phyloP scores from a whole-genome alignment of 306 rosid species.

The Phaseolus lunatus region DNA sequence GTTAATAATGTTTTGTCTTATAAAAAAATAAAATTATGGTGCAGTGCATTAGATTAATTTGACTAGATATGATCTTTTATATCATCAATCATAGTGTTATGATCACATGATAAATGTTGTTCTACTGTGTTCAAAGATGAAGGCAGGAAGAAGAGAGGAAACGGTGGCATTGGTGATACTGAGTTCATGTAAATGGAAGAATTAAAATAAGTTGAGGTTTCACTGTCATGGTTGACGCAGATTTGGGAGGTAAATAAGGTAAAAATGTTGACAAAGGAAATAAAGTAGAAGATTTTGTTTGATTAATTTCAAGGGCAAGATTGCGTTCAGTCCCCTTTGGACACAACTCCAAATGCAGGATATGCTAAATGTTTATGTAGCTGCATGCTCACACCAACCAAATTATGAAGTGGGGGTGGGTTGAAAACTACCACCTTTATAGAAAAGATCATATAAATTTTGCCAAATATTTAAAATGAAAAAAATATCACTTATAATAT shows the following conservation, averaged over 20 bases:
- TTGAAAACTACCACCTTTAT: background rate
- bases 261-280: background rate
- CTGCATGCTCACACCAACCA: background rate
- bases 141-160: background rate
- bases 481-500: too few species aligned
- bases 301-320: constrained; percentile 10
- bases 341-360: background rate
- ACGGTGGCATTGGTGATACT: background rate
- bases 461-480: background rate
- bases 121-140: background rate
- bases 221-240: background rate
- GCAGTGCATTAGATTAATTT: too few species aligned
- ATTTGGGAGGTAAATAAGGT: background rate
- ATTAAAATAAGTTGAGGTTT: background rate
- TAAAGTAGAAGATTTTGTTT: background rate
- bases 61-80: background rate
- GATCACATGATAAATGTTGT: background rate
- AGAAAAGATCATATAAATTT: background rate
- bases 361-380: background rate
- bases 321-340: background rate
- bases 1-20: too few species aligned
- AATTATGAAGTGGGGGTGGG: background rate
- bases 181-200: background rate
- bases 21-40: too few species aligned
- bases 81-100: background rate